These are phyloP conservation scores for Mimosa pudica DNA, from an alignment of 306 rosid species.

Conservation along the genomic window DNA sequence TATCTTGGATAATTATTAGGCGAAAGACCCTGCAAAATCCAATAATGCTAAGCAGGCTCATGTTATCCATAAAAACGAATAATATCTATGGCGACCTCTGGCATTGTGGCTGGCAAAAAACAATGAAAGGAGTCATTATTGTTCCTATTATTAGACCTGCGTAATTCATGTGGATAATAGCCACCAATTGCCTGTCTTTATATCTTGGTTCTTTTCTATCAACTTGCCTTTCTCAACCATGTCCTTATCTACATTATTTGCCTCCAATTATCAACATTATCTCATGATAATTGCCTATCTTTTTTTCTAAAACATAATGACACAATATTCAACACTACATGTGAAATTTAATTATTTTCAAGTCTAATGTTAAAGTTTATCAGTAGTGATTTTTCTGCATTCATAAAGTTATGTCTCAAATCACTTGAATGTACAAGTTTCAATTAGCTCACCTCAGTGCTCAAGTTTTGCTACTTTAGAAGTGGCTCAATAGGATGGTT, in stretches of 20 bases:
- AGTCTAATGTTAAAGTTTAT: neutral
- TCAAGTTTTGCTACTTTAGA: no score
- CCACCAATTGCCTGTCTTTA: neutral
- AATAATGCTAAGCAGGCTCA: neutral
- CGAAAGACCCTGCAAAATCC: neutral
- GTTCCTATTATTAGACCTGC: neutral
- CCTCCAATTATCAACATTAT: neutral
- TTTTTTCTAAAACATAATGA: no score
- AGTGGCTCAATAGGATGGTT: no score
- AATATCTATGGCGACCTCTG: neutral
- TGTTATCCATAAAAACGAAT: neutral
- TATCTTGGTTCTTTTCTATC: neutral
- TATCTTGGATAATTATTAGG: neutral
- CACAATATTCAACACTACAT: no score
- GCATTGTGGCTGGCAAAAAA: neutral
- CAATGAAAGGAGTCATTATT: neutral
- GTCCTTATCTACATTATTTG: neutral
- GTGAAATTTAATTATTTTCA: no score
- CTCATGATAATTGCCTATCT: neutral
- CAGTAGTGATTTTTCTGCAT: no score
- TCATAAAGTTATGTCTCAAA: no score
- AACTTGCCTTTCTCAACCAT: neutral
- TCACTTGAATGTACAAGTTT: no score
- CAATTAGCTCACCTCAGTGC: no score
- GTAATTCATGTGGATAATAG: constrained; percentile 2